A percentile compares a stretch with the other conserved stretches of the same genome.
Evolutionary conservation across 176 grass and related monocot species (phyloP).

Genomic region (Coix lacrymajobi): DNA sequence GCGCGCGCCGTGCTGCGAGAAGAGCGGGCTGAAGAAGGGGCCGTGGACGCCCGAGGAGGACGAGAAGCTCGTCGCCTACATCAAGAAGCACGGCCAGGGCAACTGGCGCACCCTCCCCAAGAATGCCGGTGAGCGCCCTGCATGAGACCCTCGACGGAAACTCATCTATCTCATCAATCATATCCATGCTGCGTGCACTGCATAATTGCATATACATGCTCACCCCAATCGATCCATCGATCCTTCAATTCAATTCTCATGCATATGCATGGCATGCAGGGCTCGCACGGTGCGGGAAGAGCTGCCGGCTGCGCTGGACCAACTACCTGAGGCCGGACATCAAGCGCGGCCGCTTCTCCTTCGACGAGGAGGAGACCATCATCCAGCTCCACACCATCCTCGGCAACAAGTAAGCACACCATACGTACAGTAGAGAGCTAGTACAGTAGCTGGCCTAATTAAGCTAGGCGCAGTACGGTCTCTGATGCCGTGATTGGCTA

Average conservation of each 20-base stretch:
- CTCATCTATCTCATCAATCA: neutral
- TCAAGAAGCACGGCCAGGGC: conserved; percentile 78
- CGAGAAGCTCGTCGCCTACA: conserved; percentile 89
- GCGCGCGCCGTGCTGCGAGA: conserved; percentile 88
- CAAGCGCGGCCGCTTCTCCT: conserved; percentile 93
- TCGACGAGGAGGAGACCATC: conserved; percentile 97
- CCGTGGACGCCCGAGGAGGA: conserved; percentile 95
- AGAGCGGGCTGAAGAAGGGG: conserved; percentile 81
- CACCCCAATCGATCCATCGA: neutral
- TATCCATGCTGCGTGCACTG: too few relatives aligned
- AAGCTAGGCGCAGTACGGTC: neutral
- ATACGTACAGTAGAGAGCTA: neutral
- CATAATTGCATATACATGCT: neutral
- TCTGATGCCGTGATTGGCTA: neutral
- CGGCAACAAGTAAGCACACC: conserved; percentile 88
- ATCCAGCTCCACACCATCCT: conserved; percentile 93
- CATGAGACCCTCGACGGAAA: neutral
- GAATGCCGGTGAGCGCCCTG: conserved; percentile 66
- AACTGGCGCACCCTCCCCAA: conserved; percentile 92
- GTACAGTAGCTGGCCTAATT: neutral
- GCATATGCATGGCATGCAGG: conserved; percentile 26
- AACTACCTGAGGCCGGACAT: conserved; percentile 96
- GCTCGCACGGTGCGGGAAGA: conserved; percentile 91
- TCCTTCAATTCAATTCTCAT: too few relatives aligned
- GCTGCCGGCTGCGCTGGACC: conserved; percentile 93